Conservation (phyloP, 108 stramenopile genomes). For the Cyclostephanos tholiformis region DNA sequence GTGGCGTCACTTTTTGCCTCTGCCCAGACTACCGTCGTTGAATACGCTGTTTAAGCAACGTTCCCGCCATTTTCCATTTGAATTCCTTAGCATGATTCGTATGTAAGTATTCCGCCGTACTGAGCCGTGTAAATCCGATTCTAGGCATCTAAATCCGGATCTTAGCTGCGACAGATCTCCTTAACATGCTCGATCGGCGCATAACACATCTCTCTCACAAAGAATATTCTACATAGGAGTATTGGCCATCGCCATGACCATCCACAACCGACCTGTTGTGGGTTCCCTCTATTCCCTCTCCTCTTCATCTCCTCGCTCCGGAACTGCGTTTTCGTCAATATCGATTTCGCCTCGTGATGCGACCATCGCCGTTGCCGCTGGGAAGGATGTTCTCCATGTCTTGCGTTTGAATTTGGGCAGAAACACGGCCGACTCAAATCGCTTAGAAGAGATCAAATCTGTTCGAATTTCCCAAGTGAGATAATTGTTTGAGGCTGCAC, state of each 20-base stretch:
- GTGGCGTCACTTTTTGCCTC: too few relatives aligned
- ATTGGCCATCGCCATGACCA: conserved; percentile 6
- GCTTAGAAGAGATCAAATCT: conserved; percentile 54
- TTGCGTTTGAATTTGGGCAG: conserved; percentile 41
- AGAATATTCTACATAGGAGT: too few relatives aligned
- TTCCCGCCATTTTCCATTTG: too few relatives aligned
- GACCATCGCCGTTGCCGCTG: conserved; percentile 64
- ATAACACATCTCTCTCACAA: too few relatives aligned
- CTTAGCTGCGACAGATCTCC: too few relatives aligned
- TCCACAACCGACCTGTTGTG: conserved; percentile 24
- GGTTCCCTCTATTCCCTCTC: conserved; percentile 20
- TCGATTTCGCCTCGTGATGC: conserved; percentile 62
- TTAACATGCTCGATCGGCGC: too few relatives aligned
- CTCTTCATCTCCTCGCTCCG: not conserved
- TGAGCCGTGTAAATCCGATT: too few relatives aligned
- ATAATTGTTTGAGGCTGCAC: not conserved
- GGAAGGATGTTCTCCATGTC: conserved; percentile 70
- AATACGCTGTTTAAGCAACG: too few relatives aligned
- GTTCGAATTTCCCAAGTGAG: conserved; percentile 66
- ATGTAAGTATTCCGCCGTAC: too few relatives aligned
- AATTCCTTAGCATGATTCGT: too few relatives aligned
- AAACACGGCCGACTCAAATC: conserved; percentile 12
- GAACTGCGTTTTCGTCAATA: conserved; percentile 55
- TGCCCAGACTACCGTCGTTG: too few relatives aligned
- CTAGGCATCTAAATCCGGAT: too few relatives aligned